These are phyloP conservation scores for Drechslera avenae DNA, from an alignment of 2,329 filamentous ascomycete species.

Conservation along the genomic window DNA sequence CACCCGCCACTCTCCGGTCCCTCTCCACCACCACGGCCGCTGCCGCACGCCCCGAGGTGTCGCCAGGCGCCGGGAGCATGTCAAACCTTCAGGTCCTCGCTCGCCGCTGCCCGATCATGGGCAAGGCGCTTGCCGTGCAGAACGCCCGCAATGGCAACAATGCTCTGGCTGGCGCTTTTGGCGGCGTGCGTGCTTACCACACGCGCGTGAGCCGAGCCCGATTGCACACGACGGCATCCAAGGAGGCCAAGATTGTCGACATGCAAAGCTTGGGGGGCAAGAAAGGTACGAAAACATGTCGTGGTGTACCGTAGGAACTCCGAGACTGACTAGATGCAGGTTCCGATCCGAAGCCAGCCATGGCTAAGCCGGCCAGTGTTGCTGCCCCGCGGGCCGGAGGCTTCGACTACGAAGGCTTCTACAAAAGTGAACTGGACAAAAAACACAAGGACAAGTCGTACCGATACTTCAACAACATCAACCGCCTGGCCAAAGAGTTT, in stretches of 20 bases:
- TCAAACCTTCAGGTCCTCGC: constrained; percentile 95
- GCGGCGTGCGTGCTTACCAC: constrained; percentile 56
- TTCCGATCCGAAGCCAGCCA: constrained; percentile 28
- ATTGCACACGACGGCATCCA: constrained; percentile 78
- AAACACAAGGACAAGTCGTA: constrained; percentile 99
- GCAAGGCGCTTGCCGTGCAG: constrained; percentile 93
- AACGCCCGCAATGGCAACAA: constrained; percentile 56
- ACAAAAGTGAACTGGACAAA: constrained; percentile 87
- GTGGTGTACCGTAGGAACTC: neutral
- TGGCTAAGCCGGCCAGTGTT: too few species aligned
- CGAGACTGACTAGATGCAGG: constrained; percentile 28
- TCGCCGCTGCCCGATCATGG: constrained; percentile 97
- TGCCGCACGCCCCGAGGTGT: constrained; percentile 64
- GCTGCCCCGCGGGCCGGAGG: constrained; percentile 58
- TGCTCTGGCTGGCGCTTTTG: constrained; percentile 56
- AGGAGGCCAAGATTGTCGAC: constrained; percentile 80
- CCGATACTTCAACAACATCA: constrained; percentile 99
- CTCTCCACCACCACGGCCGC: constrained; percentile 78
- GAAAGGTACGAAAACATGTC: constrained; percentile 47
- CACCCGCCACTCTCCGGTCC: constrained; percentile 86
- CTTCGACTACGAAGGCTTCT: constrained; percentile 93
- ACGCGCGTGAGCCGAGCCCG: constrained; percentile 66
- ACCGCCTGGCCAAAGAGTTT: constrained; percentile 94
- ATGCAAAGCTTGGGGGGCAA: constrained; percentile 46
- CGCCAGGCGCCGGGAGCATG: constrained; percentile 88